Evolutionary conservation across 2,329 filamentous ascomycete genomes (phyloP), one percentile per base, ranked within the genome.

Genomic region (Didymella exigua): DNA sequence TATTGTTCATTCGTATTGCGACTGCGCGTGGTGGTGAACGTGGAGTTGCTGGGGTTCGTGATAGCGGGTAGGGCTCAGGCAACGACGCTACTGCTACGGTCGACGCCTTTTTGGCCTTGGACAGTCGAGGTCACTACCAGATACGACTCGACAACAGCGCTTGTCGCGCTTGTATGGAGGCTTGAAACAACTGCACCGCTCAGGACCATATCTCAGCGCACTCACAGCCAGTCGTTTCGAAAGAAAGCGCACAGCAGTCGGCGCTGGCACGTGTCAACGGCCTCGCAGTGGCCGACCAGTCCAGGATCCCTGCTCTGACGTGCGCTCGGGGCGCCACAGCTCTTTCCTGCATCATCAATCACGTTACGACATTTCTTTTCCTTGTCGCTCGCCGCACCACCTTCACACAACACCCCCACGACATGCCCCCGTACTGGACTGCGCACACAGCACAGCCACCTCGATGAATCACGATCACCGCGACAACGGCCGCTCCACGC

Each of bases 391-490:
- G 51, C 60, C 50, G 33, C 47, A 42, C 55, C 49, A 56, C 61
- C 55, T 51, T 45, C 19, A 59, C 49, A 48, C 42, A 43, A 45
- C 27, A 23, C 37, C 50, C 38, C 45, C 61, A 59, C 73, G 70
- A 72, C 58, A 76, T 75, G 72, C 69, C 42, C 57, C 30, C 49
- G 48, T 50, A 36, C 57, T 58, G 49, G 48, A 49, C 58, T 41
- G 51, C 63, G 47, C 60, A 61, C 54, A 54, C 53, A 31, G 52
- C 37, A 34, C 52, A 60, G 52, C 23, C 41, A 49, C 56, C 54
- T 30, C 61, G 62, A 74, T 74, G 71, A 67, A 64, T 63, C 59
- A 65, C 52, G 61, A 72, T 43, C 62, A 68, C 49, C 58, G 53
- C 49, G 50, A 57, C 59, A 51, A 65, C 38, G 54, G 56, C 46